Percentiles rank a stretch among this genome's conserved stretches.
phyloP scores from a whole-genome alignment of 1,139 yeast species.

The Geotrichum siamense region DNA sequence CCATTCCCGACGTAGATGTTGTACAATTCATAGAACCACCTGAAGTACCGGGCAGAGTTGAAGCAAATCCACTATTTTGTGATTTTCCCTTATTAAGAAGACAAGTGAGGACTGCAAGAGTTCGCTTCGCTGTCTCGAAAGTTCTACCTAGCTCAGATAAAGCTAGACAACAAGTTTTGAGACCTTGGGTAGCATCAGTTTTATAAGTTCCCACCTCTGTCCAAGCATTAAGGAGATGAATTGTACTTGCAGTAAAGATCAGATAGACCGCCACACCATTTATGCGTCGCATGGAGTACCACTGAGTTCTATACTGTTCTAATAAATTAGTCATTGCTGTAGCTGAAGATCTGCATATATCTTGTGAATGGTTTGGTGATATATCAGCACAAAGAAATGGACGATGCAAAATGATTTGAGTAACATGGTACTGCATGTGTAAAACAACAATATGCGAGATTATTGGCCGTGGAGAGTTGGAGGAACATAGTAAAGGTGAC shows the following conservation, averaged over 20 bases:
- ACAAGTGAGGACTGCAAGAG: slow-evolving; percentile 9
- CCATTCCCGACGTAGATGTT: background rate
- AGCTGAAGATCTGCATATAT: slow-evolving; percentile 17
- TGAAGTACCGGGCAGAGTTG: background rate
- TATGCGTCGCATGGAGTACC: slow-evolving; percentile 22
- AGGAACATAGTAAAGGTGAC: slow-evolving; percentile 17
- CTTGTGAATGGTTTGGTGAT: slow-evolving; percentile 17
- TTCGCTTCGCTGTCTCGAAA: slow-evolving; percentile 8
- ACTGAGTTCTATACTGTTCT: slow-evolving; percentile 11
- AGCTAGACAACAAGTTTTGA: slow-evolving; percentile 15
- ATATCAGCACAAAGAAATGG: slow-evolving; percentile 20
- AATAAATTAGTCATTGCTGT: slow-evolving; percentile 15
- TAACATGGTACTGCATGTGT: slow-evolving; percentile 22
- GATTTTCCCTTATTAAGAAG: slow-evolving; percentile 5
- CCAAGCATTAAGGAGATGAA: slow-evolving; percentile 18
- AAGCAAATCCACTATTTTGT: background rate
- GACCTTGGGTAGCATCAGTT: slow-evolving; percentile 12
- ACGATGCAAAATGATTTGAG: slow-evolving; percentile 22
- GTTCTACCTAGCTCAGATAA: slow-evolving; percentile 9
- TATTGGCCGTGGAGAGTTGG: slow-evolving; percentile 18
- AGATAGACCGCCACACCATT: slow-evolving; percentile 23
- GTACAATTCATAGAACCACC: background rate
- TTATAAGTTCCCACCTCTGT: slow-evolving; percentile 13
- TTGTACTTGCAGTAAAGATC: slow-evolving; percentile 25
- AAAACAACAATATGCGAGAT: slow-evolving; percentile 22